Evolutionary conservation across 1,284 basidiomycete genomes (phyloP).

Genomic region (Ustilago bromivora): DNA sequence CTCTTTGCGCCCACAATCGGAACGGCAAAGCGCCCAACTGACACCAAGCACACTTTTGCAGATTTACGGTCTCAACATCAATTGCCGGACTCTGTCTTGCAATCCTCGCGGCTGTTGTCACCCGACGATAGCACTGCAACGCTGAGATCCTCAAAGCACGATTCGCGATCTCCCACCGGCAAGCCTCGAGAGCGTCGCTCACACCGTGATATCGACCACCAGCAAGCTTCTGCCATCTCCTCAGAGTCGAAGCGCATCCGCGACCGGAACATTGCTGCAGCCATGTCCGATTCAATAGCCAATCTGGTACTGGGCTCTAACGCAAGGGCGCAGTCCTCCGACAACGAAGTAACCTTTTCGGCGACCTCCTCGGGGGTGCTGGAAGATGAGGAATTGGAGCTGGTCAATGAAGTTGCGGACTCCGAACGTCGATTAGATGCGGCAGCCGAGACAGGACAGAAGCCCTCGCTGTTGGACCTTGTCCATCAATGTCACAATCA

Average conservation of each 20-base stretch:
- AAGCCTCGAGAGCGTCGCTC: background rate
- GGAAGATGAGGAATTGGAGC: slow-evolving; percentile 27
- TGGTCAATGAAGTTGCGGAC: slow-evolving; percentile 31
- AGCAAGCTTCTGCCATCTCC: slow-evolving; percentile 28
- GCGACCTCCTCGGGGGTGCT: slow-evolving; percentile 31
- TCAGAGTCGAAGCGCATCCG: slow-evolving; percentile 41
- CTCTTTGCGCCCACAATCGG: slow-evolving; percentile 6
- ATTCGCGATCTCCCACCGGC: background rate
- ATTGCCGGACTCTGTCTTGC: slow-evolving; percentile 25
- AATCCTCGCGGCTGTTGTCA: slow-evolving; percentile 32
- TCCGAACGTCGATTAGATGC: slow-evolving; percentile 19
- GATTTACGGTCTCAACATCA: background rate
- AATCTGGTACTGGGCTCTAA: slow-evolving; percentile 43
- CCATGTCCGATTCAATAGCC: slow-evolving; percentile 41
- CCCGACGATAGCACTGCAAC: slow-evolving; percentile 24
- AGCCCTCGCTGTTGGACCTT: slow-evolving; percentile 49
- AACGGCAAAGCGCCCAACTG: background rate
- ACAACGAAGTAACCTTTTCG: slow-evolving; percentile 44
- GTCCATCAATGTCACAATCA: slow-evolving; percentile 62
- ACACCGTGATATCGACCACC: background rate
- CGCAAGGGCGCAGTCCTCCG: slow-evolving; percentile 3
- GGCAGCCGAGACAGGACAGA: background rate
- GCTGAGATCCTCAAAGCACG: slow-evolving; percentile 10
- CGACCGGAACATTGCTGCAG: slow-evolving; percentile 28
- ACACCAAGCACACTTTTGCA: slow-evolving; percentile 5